Percentiles rank a stretch among this genome's conserved stretches.
Evolutionary conservation across 2,329 filamentous ascomycete genomes (phyloP).

Genomic region (Aaosphaeria arxii): DNA sequence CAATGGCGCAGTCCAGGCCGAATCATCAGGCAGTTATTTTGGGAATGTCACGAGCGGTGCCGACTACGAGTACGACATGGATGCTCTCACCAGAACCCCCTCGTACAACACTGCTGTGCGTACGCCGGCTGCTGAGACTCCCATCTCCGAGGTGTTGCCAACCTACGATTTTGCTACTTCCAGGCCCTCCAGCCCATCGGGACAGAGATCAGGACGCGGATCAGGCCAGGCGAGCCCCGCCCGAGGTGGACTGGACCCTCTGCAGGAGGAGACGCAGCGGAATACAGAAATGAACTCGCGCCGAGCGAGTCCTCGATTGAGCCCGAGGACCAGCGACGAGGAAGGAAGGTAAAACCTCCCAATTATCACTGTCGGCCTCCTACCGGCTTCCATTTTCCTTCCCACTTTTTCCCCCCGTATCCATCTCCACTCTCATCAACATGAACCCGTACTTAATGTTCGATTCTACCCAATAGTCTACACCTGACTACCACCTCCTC

Average conservation of each 20-base stretch:
- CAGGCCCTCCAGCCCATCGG: constrained; percentile 39
- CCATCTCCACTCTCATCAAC: too few species aligned
- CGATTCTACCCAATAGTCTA: too few species aligned
- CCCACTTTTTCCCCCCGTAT: background rate
- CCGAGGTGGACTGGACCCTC: constrained; percentile 29
- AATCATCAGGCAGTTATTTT: constrained; percentile 14
- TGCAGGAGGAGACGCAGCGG: constrained; percentile 35
- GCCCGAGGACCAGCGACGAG: constrained; percentile 22
- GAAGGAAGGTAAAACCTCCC: constrained; percentile 16
- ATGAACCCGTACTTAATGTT: too few species aligned
- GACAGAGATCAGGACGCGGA: constrained; percentile 18
- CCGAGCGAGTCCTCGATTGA: constrained; percentile 12
- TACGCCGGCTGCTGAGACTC: constrained; percentile 40
- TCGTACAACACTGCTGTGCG: constrained; percentile 51
- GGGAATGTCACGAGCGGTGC: background rate
- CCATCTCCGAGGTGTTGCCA: constrained; percentile 41
- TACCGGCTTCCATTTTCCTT: background rate
- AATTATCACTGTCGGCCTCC: background rate
- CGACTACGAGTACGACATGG: constrained; percentile 41
- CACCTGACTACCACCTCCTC: too few species aligned
- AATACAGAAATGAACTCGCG: constrained; percentile 35
- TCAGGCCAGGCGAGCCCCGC: constrained; percentile 13
- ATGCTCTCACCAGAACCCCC: constrained; percentile 47
- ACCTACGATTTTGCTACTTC: constrained; percentile 46
- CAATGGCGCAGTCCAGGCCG: constrained; percentile 19